Base-by-base conservation (phyloP, 2,329 filamentous ascomycete species). In the Colletotrichum sidae region DNA sequence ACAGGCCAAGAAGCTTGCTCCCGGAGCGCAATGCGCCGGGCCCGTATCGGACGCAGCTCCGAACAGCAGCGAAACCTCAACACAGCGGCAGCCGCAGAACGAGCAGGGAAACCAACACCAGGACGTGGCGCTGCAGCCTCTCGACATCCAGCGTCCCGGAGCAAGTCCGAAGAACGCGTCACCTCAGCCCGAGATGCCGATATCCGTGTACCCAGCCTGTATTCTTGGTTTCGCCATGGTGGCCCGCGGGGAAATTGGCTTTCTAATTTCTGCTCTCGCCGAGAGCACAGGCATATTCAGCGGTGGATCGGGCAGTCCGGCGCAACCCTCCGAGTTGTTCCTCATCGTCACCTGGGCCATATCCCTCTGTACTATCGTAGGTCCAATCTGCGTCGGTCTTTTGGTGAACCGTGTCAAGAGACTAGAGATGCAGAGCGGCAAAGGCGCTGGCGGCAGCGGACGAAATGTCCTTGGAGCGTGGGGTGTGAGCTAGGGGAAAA, bases 231-330 rank as follows among this genome's bases (percentile, higher is more conserved):
- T 85, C 15, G 83, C 81, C 3, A 95, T 95, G 92, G 86, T 91
- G 0, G 88, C 92, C 0, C 83, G 92, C n/a, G 92, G 92, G 1
- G 92, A 96, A 73, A 92, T 95, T 39, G 91, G 92, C 0, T 93
- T 93, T 67, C 75, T 95, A 47, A 92, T 96, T 67, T 88, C 89
- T 1, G 87, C 89, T 0, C 75, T 94, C 0, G 90, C 90, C 0
- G 84, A 92, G 70, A 83, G 79, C 50, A 79, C 81, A 2, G 79
- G 80, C 0, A 75, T 84, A 12, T 85, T 85, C 44, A 58, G 63
- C 1, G 56, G 63, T 10, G 47, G 52, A 4, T 42, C 49, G 12
- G 64, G 13, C 7, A 51, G n/a, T 61, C 34, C 44, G 69, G 35
- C 33, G 81, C 79, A 0, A 15, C 56, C 60, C 11, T 68, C 67